Evolutionary conservation across 768 basidiomycete genomes (phyloP), one percentile per base, ranked within the genome.

Genomic region (Stropharia rugosoannulata): DNA sequence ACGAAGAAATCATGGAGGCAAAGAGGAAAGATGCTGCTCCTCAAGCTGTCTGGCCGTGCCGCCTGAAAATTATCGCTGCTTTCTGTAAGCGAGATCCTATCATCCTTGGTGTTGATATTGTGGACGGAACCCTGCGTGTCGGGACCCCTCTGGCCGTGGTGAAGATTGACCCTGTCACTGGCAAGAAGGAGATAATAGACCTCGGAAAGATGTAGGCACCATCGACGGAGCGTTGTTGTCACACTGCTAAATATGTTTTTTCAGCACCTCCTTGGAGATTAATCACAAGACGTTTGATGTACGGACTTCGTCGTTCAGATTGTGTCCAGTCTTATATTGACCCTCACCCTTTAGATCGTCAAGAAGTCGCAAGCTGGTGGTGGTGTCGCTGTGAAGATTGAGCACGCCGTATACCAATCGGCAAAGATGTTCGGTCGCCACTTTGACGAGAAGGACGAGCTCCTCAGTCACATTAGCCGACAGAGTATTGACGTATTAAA

Each of bases 1-100:
- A 96, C 67, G 81, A 82, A 57, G 91, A 93, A 73, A 94, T 98
- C 51, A 79, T 80, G 55, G 96, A 97, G 70, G 93, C 92, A n/a
- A 95, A 94, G 72, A 82, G 92, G 38, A 83, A 76, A 61, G 95
- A 95, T 67, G 93, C 95, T 2, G 93, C 95, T 0, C 94, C 93
- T 9, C 90, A 91, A 66, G 97, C 97, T 19, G 88, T 98, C 18
- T 98, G 95, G 95, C 97, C 97, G 4, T 96, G 94, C 68, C 82
- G 93, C 49, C 81, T 99, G 64, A 95, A 92, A 77, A 89, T 77
- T 59, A 91, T 99, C 59, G 90, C 92, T n/a, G 89, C 86, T 15
- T 99, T 98, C 71, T 90, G 90, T 73, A 95, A 95, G 73, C 87
- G 97, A 44, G 97, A 98, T 72, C 97, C 96, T 3, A 97, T 98